A percentile compares a stretch with the other conserved stretches of the same genome.
Conservation (phyloP, 2,329 filamentous ascomycete species). For the Waltergamsia citrina region DNA sequence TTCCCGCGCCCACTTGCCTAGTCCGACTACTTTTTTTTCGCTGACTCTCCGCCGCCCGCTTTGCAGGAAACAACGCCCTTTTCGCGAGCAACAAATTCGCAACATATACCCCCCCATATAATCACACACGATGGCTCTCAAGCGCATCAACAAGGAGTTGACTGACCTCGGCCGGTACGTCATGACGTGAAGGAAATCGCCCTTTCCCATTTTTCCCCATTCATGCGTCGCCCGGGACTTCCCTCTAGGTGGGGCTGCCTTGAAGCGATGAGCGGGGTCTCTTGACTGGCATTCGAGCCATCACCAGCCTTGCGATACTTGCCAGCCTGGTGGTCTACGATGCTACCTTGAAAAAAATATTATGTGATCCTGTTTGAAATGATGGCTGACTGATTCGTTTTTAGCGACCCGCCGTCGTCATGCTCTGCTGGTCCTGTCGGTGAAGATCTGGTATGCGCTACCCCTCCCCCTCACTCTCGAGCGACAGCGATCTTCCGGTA, state of each 20-base stretch:
- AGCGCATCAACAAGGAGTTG: constrained; percentile 93
- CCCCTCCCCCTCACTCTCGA: constrained; percentile 8
- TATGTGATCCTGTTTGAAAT: not conserved
- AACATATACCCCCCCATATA: constrained; percentile 9
- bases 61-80: not conserved
- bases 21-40: not conserved
- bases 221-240: not conserved
- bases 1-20: too few species aligned
- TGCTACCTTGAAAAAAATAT: not conserved
- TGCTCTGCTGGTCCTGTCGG: constrained; percentile 96
- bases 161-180: constrained; percentile 81
- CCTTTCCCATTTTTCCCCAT: constrained; percentile 9
- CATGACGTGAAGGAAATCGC: constrained; percentile 8
- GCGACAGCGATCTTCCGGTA: too few species aligned
- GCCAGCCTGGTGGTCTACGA: too few species aligned
- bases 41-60: constrained; percentile 2
- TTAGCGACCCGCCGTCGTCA: constrained; percentile 92
- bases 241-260: constrained; percentile 6
- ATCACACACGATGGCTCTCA: constrained; percentile 63
- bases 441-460: constrained; percentile 83
- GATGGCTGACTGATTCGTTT: constrained; percentile 6
- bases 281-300: not conserved
- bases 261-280: constrained; percentile 9
- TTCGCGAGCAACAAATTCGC: constrained; percentile 13
- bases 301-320: not conserved